Conservation (phyloP, 495 filamentous ascomycete species). For the Endocarpon pusillum region DNA sequence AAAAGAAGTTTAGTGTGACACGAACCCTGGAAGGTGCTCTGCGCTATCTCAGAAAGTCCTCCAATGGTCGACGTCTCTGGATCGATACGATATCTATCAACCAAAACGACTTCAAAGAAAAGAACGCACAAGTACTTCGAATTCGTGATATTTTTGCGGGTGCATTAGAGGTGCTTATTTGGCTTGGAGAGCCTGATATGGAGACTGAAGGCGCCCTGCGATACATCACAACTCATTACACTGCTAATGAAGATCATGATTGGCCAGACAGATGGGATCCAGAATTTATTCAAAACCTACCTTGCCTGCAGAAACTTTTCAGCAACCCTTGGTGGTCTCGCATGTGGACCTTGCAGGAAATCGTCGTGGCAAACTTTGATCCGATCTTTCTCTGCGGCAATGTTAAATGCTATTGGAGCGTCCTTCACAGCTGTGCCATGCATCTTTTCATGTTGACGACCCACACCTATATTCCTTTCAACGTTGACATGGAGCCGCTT, state of each 20-base stretch:
- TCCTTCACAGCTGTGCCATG: not conserved
- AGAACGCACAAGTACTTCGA: slow-evolving; percentile 1
- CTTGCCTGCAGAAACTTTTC: slow-evolving; percentile 1
- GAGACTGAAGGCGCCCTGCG: too few relatives aligned
- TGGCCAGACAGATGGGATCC: not conserved
- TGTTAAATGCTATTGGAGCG: not conserved
- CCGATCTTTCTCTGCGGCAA: not conserved
- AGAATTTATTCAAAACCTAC: too few relatives aligned
- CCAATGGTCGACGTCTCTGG: not conserved
- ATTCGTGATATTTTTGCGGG: not conserved
- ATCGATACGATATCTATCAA: slow-evolving; percentile 1
- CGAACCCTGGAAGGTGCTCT: not conserved
- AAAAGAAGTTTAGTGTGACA: not conserved
- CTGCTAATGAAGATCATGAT: too few relatives aligned
- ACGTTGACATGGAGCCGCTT: not conserved
- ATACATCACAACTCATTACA: too few relatives aligned
- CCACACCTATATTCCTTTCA: not conserved
- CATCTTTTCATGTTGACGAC: not conserved
- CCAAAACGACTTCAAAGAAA: not conserved
- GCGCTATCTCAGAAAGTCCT: not conserved
- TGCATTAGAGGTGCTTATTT: not conserved
- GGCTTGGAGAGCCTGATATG: slow-evolving; percentile 1
- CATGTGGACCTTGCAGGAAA: not conserved
- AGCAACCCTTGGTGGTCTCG: not conserved
- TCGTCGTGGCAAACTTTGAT: not conserved